These are phyloP conservation scores for Coelastrella sp. DNA, from an alignment of 139 green algal genomes.

Conservation along the genomic window DNA sequence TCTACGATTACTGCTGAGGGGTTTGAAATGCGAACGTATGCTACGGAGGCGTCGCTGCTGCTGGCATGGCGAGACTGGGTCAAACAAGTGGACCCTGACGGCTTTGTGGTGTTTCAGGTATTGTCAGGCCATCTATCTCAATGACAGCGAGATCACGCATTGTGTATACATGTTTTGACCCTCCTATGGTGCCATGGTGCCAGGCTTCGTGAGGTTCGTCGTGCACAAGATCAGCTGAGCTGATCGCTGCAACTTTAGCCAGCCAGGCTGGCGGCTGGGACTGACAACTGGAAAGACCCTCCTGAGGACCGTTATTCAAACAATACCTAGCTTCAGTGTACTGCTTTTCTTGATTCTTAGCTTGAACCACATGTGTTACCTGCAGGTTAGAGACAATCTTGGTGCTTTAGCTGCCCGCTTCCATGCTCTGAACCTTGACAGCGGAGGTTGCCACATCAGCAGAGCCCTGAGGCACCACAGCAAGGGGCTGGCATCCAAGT, in stretches of 20 bases:
- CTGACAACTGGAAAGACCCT: too few relatives aligned
- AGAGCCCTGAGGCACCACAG: background rate
- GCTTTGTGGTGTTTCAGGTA: conserved; percentile 77
- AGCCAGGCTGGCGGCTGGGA: too few relatives aligned
- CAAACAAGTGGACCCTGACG: conserved; percentile 69
- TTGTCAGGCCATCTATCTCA: background rate
- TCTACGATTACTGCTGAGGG: background rate
- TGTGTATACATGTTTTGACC: too few relatives aligned
- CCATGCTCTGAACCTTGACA: conserved; percentile 59
- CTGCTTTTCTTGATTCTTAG: background rate
- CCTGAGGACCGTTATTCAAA: background rate
- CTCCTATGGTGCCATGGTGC: too few relatives aligned
- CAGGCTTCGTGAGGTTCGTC: too few relatives aligned
- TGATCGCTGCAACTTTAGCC: too few relatives aligned
- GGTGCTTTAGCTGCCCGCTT: conserved; percentile 71
- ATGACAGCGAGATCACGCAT: too few relatives aligned
- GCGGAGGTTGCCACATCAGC: conserved; percentile 37
- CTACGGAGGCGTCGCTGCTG: conserved; percentile 71
- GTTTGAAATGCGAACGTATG: background rate
- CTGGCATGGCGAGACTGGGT: conserved; percentile 64
- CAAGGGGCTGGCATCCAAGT: conserved; percentile 42
- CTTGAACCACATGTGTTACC: too few relatives aligned
- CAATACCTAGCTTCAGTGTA: background rate
- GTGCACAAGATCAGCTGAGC: too few relatives aligned
- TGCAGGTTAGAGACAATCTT: conserved; percentile 83